Evolutionary conservation across 1,284 basidiomycete species (phyloP).

Genomic region (Sanguinoderma infundibulare): DNA sequence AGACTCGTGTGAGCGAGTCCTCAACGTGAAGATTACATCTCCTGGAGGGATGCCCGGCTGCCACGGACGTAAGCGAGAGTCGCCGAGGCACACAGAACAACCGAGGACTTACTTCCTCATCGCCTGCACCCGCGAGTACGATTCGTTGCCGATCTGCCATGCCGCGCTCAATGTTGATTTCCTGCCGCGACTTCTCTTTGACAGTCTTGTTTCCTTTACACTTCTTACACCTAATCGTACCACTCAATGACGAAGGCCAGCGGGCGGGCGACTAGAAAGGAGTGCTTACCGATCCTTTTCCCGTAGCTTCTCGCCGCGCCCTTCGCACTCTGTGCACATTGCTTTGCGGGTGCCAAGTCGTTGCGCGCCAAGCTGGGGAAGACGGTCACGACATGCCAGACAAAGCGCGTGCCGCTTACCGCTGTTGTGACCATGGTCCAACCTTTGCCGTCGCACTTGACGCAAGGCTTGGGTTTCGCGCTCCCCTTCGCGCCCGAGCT

Average conservation of each 20-base stretch:
- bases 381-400: slow-evolving; percentile 8
- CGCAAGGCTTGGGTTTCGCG: slow-evolving; percentile 83
- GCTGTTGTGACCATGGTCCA: slow-evolving; percentile 68
- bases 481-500: slow-evolving; percentile 83
- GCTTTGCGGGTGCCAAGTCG: slow-evolving; percentile 55
- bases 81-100: not conserved
- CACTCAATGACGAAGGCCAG: not conserved
- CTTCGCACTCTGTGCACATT: slow-evolving; percentile 81
- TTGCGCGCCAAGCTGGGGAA: slow-evolving; percentile 50
- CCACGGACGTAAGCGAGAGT: not conserved
- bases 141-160: slow-evolving; percentile 87
- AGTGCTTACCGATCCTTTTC: slow-evolving; percentile 83
- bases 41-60: slow-evolving; percentile 85
- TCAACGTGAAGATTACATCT: slow-evolving; percentile 88
- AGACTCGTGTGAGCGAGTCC: slow-evolving; percentile 68
- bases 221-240: slow-evolving; percentile 82
- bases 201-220: slow-evolving; percentile 90
- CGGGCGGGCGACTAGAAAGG: not conserved
- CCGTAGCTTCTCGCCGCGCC: slow-evolving; percentile 78
- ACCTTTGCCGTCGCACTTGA: slow-evolving; percentile 85
- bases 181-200: slow-evolving; percentile 88
- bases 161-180: slow-evolving; percentile 88
- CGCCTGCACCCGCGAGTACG: slow-evolving; percentile 88
- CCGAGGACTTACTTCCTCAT: slow-evolving; percentile 73
- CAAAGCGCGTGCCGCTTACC: slow-evolving; percentile 38